A percentile compares a stretch with the other conserved stretches of the same genome.
Evolutionary conservation across 345 rosid genomes (phyloP).

Genomic region (Dovyalis caffra): DNA sequence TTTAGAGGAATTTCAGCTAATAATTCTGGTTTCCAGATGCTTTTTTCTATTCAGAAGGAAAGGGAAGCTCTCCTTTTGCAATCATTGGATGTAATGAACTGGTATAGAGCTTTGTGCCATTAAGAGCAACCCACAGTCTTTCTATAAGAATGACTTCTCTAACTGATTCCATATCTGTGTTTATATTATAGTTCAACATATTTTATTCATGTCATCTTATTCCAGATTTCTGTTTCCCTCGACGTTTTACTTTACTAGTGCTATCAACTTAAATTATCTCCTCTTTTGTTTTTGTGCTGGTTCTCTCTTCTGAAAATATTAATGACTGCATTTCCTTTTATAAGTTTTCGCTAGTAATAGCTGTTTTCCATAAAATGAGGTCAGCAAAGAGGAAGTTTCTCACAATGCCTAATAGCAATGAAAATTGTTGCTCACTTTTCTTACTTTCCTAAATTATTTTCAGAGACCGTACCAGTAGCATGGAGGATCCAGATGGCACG

Average conservation of each 20-base stretch:
- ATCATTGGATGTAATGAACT: neutral
- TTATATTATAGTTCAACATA: neutral
- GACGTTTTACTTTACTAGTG: neutral
- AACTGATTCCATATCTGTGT: neutral
- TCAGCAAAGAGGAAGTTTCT: neutral
- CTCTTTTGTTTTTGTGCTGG: neutral
- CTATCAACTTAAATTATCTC: neutral
- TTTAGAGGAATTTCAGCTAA: neutral
- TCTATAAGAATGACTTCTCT: neutral
- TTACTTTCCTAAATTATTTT: conserved; percentile 30
- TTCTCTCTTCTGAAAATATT: neutral
- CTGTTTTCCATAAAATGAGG: neutral
- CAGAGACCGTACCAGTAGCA: conserved; percentile 89
- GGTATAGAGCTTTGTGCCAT: neutral
- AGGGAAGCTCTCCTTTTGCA: neutral
- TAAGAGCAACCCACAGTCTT: neutral
- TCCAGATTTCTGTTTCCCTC: neutral
- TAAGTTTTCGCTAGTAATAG: neutral
- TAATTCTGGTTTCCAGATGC: neutral
- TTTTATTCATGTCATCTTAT: neutral
- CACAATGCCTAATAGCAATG: neutral
- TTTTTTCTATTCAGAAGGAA: neutral
- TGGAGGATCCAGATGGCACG: conserved; percentile 99
- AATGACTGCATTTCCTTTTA: neutral
- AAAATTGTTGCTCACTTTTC: conserved; percentile 11